Percentiles rank a stretch among this genome's conserved stretches.
phyloP scores from a whole-genome alignment of 768 basidiomycete genomes.

The Hortiboletus flavorubellus region DNA sequence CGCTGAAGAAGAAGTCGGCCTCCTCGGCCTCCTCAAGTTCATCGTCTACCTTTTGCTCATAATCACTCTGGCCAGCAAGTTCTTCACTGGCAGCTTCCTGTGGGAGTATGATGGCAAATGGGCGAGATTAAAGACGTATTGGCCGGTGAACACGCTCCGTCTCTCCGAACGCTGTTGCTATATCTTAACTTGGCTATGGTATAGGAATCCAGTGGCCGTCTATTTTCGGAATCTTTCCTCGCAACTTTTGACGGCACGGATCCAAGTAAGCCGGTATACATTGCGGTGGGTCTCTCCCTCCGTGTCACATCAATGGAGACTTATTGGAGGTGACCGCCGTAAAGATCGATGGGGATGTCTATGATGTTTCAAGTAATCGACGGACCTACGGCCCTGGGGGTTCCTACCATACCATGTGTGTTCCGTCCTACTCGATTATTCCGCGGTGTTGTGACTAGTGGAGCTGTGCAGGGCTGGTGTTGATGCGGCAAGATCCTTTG shows the following conservation, averaged over 20 bases:
- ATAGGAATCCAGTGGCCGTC: slow-evolving; percentile 51
- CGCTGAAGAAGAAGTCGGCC: slow-evolving; percentile 60
- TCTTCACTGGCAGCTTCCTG: slow-evolving; percentile 80
- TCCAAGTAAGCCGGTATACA: slow-evolving; percentile 66
- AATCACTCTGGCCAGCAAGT: slow-evolving; percentile 65
- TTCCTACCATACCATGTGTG: slow-evolving; percentile 69
- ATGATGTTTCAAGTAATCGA: slow-evolving; percentile 78
- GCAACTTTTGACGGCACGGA: slow-evolving; percentile 69
- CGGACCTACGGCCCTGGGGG: slow-evolving; percentile 87
- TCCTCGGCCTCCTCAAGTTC: slow-evolving; percentile 67
- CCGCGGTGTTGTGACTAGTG: slow-evolving; percentile 24
- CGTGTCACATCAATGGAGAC: background rate
- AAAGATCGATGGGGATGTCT: slow-evolving; percentile 90
- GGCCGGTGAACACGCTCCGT: slow-evolving; percentile 47
- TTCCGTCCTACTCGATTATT: slow-evolving; percentile 7
- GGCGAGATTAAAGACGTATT: slow-evolving; percentile 55
- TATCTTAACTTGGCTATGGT: background rate
- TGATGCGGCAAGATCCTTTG: slow-evolving; percentile 91
- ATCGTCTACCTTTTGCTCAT: slow-evolving; percentile 53
- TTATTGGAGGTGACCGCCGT: slow-evolving; percentile 13
- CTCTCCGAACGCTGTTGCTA: background rate
- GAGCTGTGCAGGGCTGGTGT: slow-evolving; percentile 60
- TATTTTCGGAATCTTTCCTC: slow-evolving; percentile 74
- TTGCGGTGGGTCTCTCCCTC: slow-evolving; percentile 59
- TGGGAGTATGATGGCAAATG: slow-evolving; percentile 81